phyloP scores from a whole-genome alignment of 306 rosid species.

The Astragalus glycyphyllos region DNA sequence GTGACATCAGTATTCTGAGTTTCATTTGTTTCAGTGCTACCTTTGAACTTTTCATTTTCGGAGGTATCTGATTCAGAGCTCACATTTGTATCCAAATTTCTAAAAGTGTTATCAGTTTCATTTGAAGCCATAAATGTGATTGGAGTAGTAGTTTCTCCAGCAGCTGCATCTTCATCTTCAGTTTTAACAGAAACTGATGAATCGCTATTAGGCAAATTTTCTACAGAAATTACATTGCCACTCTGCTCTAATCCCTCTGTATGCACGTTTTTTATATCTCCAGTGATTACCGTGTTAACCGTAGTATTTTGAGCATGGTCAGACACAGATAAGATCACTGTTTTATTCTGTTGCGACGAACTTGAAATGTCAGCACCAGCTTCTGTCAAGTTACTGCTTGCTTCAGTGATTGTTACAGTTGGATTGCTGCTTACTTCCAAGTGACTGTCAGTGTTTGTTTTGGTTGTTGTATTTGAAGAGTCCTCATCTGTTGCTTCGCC shows the following conservation, averaged over 20 bases:
- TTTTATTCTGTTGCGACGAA: slow-evolving; percentile 53
- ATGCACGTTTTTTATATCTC: slow-evolving; percentile 41
- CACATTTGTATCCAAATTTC: slow-evolving; percentile 45
- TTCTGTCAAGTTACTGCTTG: slow-evolving; percentile 45
- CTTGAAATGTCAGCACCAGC: slow-evolving; percentile 26
- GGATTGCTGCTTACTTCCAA: slow-evolving; percentile 46
- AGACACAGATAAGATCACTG: slow-evolving; percentile 30
- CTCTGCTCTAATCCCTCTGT: slow-evolving; percentile 45
- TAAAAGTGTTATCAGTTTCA: slow-evolving; percentile 43
- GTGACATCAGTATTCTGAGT: slow-evolving; percentile 40
- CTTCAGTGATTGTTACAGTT: slow-evolving; percentile 36
- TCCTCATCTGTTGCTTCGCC: slow-evolving; percentile 42
- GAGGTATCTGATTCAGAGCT: slow-evolving; percentile 41
- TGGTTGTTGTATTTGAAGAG: slow-evolving; percentile 40
- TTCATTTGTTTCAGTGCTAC: slow-evolving; percentile 35
- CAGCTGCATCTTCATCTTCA: slow-evolving; percentile 47
- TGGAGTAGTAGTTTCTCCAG: slow-evolving; percentile 43
- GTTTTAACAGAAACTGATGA: slow-evolving; percentile 39
- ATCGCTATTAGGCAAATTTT: slow-evolving; percentile 45
- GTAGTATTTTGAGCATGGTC: slow-evolving; percentile 41
- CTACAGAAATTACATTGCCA: slow-evolving; percentile 40
- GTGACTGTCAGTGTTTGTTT: slow-evolving; percentile 43
- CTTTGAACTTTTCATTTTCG: slow-evolving; percentile 50
- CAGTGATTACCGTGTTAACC: slow-evolving; percentile 36
- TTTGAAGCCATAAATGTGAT: slow-evolving; percentile 43